Evolutionary conservation across 2,329 filamentous ascomycete species (phyloP).

Genomic region (Colletotrichum sublineola): DNA sequence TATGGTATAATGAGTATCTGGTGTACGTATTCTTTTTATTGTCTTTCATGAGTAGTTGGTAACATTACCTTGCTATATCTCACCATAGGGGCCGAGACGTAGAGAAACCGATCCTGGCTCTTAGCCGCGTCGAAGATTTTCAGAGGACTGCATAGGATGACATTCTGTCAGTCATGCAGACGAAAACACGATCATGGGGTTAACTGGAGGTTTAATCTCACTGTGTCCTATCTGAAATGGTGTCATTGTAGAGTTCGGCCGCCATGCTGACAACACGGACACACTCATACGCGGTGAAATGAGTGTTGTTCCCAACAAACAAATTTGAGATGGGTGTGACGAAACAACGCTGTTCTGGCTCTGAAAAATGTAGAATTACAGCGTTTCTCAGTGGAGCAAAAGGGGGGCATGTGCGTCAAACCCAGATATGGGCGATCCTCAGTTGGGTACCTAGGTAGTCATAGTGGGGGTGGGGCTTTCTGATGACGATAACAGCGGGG

Average conservation of each 20-base stretch:
- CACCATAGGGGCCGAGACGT: constrained; percentile 77
- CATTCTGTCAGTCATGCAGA: constrained; percentile 10
- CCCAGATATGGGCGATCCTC: constrained; percentile 16
- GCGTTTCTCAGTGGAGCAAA: constrained; percentile 31
- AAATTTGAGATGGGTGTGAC: constrained; percentile 2
- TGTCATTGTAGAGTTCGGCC: constrained; percentile 32
- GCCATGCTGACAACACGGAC: constrained; percentile 20
- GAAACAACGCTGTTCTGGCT: not conserved
- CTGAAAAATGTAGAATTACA: constrained; percentile 29
- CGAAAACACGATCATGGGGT: not conserved
- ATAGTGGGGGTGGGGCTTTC: constrained; percentile 38
- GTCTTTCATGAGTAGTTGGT: not conserved
- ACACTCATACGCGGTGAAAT: not conserved
- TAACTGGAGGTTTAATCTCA: constrained; percentile 1
- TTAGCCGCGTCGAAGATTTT: constrained; percentile 70
- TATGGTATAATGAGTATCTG: constrained; percentile 48
- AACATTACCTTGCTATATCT: constrained; percentile 68
- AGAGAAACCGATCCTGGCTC: constrained; percentile 65
- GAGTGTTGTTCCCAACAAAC: not conserved
- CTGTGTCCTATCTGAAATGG: constrained; percentile 39
- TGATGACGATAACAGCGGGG: constrained; percentile 36
- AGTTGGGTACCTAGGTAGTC: constrained; percentile 6
- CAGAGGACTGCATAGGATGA: constrained; percentile 61
- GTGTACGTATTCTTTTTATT: not conserved
- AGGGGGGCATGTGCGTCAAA: constrained; percentile 27